Base-by-base conservation (phyloP, 805 yeast genomes). In the Tetrapisispora taiwanensis region DNA sequence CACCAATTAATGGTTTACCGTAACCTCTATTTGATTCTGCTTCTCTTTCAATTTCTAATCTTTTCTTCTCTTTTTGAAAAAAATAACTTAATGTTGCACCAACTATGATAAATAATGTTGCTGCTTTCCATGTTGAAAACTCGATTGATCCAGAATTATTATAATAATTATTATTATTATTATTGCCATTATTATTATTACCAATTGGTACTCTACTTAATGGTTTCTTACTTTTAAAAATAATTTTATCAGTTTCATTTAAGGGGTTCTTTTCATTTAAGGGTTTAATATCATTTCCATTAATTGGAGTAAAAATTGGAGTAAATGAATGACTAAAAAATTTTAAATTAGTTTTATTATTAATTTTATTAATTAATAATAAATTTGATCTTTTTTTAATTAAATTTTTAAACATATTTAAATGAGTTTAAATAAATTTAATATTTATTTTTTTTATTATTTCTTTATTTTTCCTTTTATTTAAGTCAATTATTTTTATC, bases 1-100 rank as follows among this genome's bases (percentile, higher is more conserved):
- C 98, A 18, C 98, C 98, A 49, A 92, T 83, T 39, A 84, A 70
- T 1, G 97, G 97, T 59, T 81, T 87, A 19, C 98, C 98, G 55
- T 83, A 72, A 15, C 95, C 92, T 65, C 90, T 75, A 59, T 84
- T 86, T 44, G 81, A 75, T 54, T 86, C 95, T 17, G 88, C 94
- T 55, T 82, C 87, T 53, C 78, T 81, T 56, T 84, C 83, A 24
- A 79, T 69, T 51, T 79, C 76, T 37, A 89, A 59, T 61, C 86
- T 77, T 59, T 77, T 76, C 71, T 87, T 89, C 59, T 90, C 95
- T 41, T 68, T 68, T 39, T 75, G 72, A 66, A 90, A 89, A 63
- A 78, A 78, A 59, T 70, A 81, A 14, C 86, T 82, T 46, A 83
- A 65, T 0, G 74, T 81, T 20, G 81, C 81, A 24, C 96, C 97